phyloP scores from a whole-genome alignment of 176 grass and related monocot genomes.

The Otatea glauca region DNA sequence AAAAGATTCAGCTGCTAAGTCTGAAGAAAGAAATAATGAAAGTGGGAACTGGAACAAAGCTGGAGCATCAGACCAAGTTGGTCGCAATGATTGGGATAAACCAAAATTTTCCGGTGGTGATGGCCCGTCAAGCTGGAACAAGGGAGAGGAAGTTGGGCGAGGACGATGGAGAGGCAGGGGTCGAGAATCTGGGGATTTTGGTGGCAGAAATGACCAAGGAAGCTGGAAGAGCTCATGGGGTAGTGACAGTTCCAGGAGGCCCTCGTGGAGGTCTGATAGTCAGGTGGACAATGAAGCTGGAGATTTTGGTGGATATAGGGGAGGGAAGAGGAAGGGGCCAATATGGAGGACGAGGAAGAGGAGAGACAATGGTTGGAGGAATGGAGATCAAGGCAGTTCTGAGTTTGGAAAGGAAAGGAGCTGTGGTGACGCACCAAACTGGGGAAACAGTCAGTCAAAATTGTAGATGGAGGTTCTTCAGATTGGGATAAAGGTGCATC shows the following conservation, averaged over 20 bases:
- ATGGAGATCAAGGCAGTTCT: constrained; percentile 36
- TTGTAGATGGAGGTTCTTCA: constrained; percentile 1
- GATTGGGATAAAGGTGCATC: constrained; percentile 22
- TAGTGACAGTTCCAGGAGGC: constrained; percentile 43
- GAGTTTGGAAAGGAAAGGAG: constrained; percentile 49
- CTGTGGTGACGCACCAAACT: constrained; percentile 34
- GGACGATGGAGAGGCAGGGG: constrained; percentile 46
- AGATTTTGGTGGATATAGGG: constrained; percentile 49
- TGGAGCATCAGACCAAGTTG: constrained; percentile 41
- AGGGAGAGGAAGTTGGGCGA: constrained; percentile 50
- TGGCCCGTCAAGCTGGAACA: constrained; percentile 51
- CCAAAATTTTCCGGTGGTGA: constrained; percentile 48
- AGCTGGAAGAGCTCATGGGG: constrained; percentile 47
- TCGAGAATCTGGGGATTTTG: constrained; percentile 41
- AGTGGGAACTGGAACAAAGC: constrained; percentile 47
- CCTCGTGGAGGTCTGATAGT: constrained; percentile 50
- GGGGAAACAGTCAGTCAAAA: constrained; percentile 35
- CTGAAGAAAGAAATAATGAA: constrained; percentile 43
- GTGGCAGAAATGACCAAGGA: constrained; percentile 45
- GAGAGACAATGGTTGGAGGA: constrained; percentile 42
- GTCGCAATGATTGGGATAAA: constrained; percentile 41
- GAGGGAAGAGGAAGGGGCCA: constrained; percentile 57
- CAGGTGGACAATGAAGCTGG: constrained; percentile 41
- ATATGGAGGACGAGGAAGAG: constrained; percentile 57
- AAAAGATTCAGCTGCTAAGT: constrained; percentile 35